Conservation (phyloP, 208 protist species). For the Lotmaria passim region DNA sequence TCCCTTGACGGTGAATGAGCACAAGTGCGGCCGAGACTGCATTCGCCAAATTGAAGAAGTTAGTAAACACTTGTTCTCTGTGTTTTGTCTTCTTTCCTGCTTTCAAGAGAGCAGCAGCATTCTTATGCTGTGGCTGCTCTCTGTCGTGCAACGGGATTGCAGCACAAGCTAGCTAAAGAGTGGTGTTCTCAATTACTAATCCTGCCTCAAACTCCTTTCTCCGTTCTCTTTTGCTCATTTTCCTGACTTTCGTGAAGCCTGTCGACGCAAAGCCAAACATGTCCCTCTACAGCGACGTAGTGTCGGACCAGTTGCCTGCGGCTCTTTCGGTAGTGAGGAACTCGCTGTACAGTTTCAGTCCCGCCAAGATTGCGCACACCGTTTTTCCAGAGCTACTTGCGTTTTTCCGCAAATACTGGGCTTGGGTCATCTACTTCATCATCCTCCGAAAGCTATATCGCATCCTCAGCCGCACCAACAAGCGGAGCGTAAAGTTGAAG, state of each 20-base stretch:
- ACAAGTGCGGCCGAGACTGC: no score
- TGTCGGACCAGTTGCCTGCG: conserved; percentile 42
- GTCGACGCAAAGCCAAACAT: background rate
- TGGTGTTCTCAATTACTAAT: no score
- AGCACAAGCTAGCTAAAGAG: no score
- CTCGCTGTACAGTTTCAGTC: conserved; percentile 18
- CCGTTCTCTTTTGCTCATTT: background rate
- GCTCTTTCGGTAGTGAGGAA: conserved; percentile 23
- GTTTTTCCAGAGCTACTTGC: conserved; percentile 25
- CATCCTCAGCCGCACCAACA: conserved; percentile 29
- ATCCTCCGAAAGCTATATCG: conserved; percentile 44
- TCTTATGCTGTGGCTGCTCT: no score
- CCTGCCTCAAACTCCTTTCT: background rate
- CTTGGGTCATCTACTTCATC: conserved; percentile 44
- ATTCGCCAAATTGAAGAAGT: no score
- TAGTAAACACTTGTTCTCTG: no score
- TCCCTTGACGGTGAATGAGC: no score
- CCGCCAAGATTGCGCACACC: conserved; percentile 16
- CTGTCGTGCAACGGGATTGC: no score
- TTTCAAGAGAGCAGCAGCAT: no score
- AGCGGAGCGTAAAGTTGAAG: conserved; percentile 10
- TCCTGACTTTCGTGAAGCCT: background rate
- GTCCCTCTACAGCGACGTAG: conserved; percentile 40
- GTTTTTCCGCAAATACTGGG: conserved; percentile 44
- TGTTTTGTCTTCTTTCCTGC: no score